phyloP scores from a whole-genome alignment of 2,329 filamentous ascomycete species.

The Pseudogymnoascus destructans region DNA sequence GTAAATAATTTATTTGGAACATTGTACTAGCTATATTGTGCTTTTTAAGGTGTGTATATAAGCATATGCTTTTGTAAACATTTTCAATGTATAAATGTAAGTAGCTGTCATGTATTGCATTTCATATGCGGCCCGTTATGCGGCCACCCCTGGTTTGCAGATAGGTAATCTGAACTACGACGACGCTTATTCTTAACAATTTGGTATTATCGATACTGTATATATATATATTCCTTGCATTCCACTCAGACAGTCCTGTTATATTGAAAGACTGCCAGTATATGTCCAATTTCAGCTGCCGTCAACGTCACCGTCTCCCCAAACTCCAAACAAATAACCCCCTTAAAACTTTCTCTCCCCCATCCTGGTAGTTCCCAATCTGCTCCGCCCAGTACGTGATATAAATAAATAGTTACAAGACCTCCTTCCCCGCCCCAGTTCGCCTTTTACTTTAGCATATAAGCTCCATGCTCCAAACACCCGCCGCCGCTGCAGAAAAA shows the following conservation, averaged over 20 bases:
- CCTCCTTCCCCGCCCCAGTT: background rate
- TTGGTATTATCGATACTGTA: slow-evolving; percentile 1
- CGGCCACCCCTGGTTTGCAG: background rate
- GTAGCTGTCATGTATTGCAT: background rate
- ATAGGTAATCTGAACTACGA: background rate
- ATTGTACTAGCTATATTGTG: background rate
- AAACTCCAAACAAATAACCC: slow-evolving; percentile 4
- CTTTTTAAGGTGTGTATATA: background rate
- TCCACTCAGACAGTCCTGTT: background rate
- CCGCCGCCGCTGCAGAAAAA: background rate
- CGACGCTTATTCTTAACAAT: background rate
- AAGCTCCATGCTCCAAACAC: slow-evolving; percentile 7
- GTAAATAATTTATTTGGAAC: background rate
- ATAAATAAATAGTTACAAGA: slow-evolving; percentile 1
- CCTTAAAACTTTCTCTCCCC: background rate
- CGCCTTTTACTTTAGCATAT: background rate
- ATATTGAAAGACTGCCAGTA: background rate
- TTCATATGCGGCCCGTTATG: background rate
- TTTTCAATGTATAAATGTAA: background rate
- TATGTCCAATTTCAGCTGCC: slow-evolving; percentile 1
- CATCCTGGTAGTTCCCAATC: background rate
- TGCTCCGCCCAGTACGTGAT: background rate
- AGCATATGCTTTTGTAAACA: background rate
- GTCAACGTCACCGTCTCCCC: background rate
- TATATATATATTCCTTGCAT: background rate